Conservation (phyloP, 1,284 basidiomycete species). For the Trametes versicolor region DNA sequence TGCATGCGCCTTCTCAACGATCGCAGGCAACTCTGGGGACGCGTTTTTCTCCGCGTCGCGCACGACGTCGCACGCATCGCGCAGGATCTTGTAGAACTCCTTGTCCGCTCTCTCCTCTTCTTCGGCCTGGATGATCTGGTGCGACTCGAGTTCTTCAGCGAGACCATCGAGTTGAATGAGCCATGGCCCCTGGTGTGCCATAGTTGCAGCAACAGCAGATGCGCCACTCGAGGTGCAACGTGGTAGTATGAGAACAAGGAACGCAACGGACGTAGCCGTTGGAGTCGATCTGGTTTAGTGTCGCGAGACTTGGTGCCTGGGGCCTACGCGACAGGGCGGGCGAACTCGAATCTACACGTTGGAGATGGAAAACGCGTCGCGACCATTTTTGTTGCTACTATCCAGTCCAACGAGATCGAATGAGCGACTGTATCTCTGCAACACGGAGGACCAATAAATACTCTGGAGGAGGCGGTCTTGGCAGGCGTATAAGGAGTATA, state of each 20-base stretch:
- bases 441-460: too few relatives aligned
- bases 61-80: slow-evolving; percentile 30
- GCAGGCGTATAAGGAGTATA: too few relatives aligned
- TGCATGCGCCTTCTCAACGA: slow-evolving; percentile 45
- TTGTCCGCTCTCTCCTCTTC: slow-evolving; percentile 9
- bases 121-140: slow-evolving; percentile 13
- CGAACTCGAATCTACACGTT: too few relatives aligned
- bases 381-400: too few relatives aligned
- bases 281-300: too few relatives aligned
- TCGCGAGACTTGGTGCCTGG: too few relatives aligned
- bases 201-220: neutral
- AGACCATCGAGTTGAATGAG: slow-evolving; percentile 20
- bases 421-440: too few relatives aligned
- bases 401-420: too few relatives aligned
- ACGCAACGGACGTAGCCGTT: too few relatives aligned
- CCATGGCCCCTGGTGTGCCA: slow-evolving; percentile 19
- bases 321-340: too few relatives aligned
- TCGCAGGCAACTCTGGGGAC: slow-evolving; percentile 32
- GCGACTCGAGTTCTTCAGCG: slow-evolving; percentile 10
- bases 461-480: too few relatives aligned
- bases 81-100: slow-evolving; percentile 29
- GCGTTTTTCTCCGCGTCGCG: slow-evolving; percentile 30
- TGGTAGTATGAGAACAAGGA: neutral
- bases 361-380: too few relatives aligned
- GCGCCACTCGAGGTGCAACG: neutral